Evolutionary conservation across 176 grass and related monocot genomes (phyloP), one percentile per base, ranked within the genome.

Genomic region (Juncus inflexus): DNA sequence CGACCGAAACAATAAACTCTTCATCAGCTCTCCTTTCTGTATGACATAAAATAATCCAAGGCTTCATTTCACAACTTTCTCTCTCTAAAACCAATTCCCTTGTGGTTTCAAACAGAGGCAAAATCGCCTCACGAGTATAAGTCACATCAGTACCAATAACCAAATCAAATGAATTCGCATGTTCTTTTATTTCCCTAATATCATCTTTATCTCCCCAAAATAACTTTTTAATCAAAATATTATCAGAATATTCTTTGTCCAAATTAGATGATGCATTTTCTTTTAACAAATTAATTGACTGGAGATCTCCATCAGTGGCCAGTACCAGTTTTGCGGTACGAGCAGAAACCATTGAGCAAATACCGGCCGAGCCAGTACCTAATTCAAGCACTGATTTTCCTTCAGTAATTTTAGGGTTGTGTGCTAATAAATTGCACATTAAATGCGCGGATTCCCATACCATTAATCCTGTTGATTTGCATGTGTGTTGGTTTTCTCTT

Each of bases 401-500:
- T 28, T 78, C 43, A 28, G 78, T 72, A 45, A 91, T 86, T 38
- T 69, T 86, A 79, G 92, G 84, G 62, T 91, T 97, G 74, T 97
- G 77, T 35, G 91, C 78, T 80, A 96, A 61, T 60, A 96, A 52
- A 77, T 52, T 60, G 73, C 87, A 87, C 83, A 90, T 85, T 67
- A 96, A 76, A 41, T 74, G 87, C 80, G 91, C 91, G 52, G 81
- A 90, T 74, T 96, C 84, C 91, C 91, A 96, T 43, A 96, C 66
- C 87, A 90, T 96, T 53, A 96, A 66, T 13, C 91, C 91, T 9
- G 91, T 90, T 41, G 67, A 87, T 83, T 85, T 96, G 84, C 91
- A 96, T 6, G 81, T 90, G 79, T 90, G 91, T 69, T 96, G 91
- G 50, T 90, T 64, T 87, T 96, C 91, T 78, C 78, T 96, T 12